Evolutionary conservation across 106 monocot species (phyloP).

Genomic region (Dactylorhiza incarnata): DNA sequence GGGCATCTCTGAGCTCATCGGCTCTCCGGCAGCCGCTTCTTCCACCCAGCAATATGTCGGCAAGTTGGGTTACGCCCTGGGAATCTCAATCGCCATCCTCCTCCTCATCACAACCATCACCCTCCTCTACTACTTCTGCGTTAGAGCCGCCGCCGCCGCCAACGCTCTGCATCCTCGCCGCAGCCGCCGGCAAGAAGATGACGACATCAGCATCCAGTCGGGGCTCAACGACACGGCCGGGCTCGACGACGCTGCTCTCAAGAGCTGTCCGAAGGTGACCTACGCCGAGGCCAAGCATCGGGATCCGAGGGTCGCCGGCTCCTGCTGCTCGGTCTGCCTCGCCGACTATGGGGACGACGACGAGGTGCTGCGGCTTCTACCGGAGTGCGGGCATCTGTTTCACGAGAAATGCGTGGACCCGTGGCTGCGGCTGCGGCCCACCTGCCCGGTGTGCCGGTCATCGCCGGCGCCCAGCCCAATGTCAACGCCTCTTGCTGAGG

Average conservation of each 20-base stretch:
- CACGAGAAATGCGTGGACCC: slow-evolving; percentile 43
- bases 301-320: background rate
- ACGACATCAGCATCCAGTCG: too few species aligned
- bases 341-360: slow-evolving; percentile 40
- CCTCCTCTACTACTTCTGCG: too few species aligned
- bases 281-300: slow-evolving; percentile 20
- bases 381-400: slow-evolving; percentile 41
- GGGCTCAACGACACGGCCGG: too few species aligned
- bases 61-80: too few species aligned
- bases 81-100: too few species aligned
- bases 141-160: too few species aligned
- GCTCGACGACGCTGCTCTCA: slow-evolving; percentile 34
- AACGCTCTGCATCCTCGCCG: too few species aligned
- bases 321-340: slow-evolving; percentile 43
- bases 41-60: too few species aligned
- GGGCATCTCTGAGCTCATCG: too few species aligned
- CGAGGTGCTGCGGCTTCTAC: slow-evolving; percentile 19
- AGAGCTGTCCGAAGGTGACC: slow-evolving; percentile 27
- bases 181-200: too few species aligned
- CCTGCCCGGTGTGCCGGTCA: slow-evolving; percentile 46
- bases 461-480: slow-evolving; percentile 15
- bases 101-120: too few species aligned
- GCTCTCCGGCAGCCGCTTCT: too few species aligned
- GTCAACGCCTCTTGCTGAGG: background rate
- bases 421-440: slow-evolving; percentile 34